Evolutionary conservation across 139 green algal species (phyloP).

Genomic region (Micractinium conductrix): DNA sequence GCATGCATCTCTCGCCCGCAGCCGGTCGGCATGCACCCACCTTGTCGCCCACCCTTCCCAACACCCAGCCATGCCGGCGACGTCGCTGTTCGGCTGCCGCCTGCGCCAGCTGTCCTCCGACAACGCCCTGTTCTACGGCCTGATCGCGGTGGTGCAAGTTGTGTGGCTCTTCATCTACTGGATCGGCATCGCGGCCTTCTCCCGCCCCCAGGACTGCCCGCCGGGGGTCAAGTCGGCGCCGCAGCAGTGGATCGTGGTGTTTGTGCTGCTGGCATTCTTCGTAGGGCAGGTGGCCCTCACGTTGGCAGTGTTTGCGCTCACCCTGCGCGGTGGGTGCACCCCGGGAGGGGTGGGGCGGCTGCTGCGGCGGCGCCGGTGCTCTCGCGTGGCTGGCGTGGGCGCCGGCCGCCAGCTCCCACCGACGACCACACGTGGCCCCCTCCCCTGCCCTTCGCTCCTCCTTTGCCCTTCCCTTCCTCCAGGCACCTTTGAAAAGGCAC

Average conservation of each 20-base stretch:
- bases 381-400: too few species aligned
- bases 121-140: slow-evolving; percentile 1
- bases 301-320: neutral
- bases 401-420: neutral
- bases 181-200: slow-evolving; percentile 25
- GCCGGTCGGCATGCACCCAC: too few species aligned
- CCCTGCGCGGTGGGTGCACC: neutral
- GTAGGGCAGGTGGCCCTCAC: neutral
- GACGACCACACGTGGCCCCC: neutral
- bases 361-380: neutral
- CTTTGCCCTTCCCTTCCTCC: neutral
- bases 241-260: neutral
- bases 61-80: slow-evolving; percentile 20
- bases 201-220: neutral
- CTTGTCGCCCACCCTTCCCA: too few species aligned
- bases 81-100: slow-evolving; percentile 1
- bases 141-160: slow-evolving; percentile 4
- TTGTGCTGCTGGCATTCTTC: slow-evolving; percentile 1
- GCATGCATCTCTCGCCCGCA: too few species aligned
- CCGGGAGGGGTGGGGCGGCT: neutral
- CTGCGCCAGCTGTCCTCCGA: slow-evolving; percentile 26
- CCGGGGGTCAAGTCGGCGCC: neutral
- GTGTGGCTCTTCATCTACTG: slow-evolving; percentile 35
- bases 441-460: neutral
- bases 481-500: too few species aligned